Evolutionary conservation across 106 monocot genomes (phyloP).

Genomic region (Dendrobium catenatum): DNA sequence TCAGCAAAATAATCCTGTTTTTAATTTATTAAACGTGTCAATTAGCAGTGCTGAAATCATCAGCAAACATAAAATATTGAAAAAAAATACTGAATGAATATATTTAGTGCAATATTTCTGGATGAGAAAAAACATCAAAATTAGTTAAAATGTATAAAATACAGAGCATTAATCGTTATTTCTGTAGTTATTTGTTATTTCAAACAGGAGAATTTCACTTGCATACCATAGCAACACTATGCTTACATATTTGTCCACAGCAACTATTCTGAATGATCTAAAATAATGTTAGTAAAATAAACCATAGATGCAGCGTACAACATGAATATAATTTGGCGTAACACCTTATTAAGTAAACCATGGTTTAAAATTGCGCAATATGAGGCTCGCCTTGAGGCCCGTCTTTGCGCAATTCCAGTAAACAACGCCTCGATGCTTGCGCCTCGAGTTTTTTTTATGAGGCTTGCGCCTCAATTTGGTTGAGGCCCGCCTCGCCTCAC

Average conservation of each 20-base stretch:
- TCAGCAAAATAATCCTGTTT: conserved; percentile 89
- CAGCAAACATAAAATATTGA: not conserved
- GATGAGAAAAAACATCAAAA: not conserved
- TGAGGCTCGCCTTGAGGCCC: too few species aligned
- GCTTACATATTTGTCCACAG: not conserved
- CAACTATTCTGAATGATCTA: too few species aligned
- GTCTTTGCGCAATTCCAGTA: too few species aligned
- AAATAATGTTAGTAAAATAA: too few species aligned
- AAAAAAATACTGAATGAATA: not conserved
- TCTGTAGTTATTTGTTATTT: not conserved
- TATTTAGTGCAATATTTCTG: not conserved
- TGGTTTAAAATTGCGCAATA: too few species aligned
- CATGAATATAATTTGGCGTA: not conserved
- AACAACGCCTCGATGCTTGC: too few species aligned
- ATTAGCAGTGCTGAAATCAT: not conserved
- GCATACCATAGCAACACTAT: not conserved
- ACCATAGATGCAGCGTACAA: not conserved
- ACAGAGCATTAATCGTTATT: not conserved
- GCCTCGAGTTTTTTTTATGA: too few species aligned
- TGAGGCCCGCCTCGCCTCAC: too few species aligned
- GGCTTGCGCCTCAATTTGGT: too few species aligned
- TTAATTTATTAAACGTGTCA: not conserved
- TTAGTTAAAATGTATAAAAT: not conserved
- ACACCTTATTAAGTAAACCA: not conserved
- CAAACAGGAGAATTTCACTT: not conserved